Base-by-base conservation (phyloP, 805 yeast genomes). In the Peterozyma toletana region DNA sequence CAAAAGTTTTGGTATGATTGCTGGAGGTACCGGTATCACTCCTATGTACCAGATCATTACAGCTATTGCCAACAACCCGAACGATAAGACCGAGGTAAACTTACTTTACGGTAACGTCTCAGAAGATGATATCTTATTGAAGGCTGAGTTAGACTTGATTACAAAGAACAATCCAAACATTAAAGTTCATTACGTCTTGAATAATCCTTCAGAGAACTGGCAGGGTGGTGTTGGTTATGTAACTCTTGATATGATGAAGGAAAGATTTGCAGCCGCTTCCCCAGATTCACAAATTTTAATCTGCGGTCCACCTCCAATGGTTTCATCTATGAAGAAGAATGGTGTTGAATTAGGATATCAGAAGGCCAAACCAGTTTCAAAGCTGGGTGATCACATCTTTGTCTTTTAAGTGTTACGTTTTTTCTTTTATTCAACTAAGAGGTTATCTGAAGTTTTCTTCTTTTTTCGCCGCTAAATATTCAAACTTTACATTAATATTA, bases 261-360 rank as follows among this genome's bases (percentile, higher is more conserved):
- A 70, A 42, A 69, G 75, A 56, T 71, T 85, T 54, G 90, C 95
- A 38, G 68, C 71, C 43, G 69, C 87, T 29, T 57, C 78, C 35
- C 70, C 65, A 35, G 80, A 79, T 52, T 68, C 77, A 48, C 85
- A 84, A 70, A 70, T 91, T 53, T 77, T 91, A 58, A 65, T 90
- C 45, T 90, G 97, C 67, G 98, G 96, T 38, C 97, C 97, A 39
- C 95, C 95, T 48, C 89, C 91, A 49, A 86, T 90, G 96, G 80
- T 83, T 38, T 75, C 86, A 48, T 83, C 90, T 48, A 75, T 86
- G 62, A 90, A 88, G 71, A 86, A 79, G 68, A 84, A 82, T 44
- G 86, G 91, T 36, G 74, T 75, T 21, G 67, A 67, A 37, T 71
- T 89, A 53, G 96, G 96, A 13, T 90, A 65, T 64, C 74, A 75